Base-by-base conservation (phyloP, 495 filamentous ascomycete species). In the Penicillium herquei region DNA sequence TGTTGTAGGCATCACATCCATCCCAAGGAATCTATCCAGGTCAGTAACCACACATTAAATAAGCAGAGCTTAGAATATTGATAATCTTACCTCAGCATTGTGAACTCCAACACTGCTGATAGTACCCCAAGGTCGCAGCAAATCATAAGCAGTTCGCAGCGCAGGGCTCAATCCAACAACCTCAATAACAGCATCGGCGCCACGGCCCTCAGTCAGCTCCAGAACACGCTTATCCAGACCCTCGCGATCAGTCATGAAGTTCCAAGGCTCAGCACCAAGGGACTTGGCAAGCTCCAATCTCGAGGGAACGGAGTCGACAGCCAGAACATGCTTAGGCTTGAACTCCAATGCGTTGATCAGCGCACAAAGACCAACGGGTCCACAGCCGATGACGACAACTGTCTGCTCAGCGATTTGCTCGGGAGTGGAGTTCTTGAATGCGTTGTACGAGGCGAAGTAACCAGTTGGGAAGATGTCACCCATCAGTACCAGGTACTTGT, bases 61-160 rank as follows among this genome's bases (percentile, higher is more conserved):
- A 14, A 17, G 9, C 26, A 26, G 8, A 46, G 12, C 18, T 33
- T 21, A 39, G 7, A 1, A 54, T 12, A 13, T 39, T 21, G 10
- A 31, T 37, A 31, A 31, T 56, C 74, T 64, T 61, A 91, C 88
- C 77, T 92, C 90, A 18, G 79, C 88, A 70, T 96, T 96, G 63
- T 97, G 93, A 18, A 98, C 92, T 2, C 94, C 94, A 56, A 96
- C 91, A 62, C 88, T 92, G 54, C 84, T 88, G 54, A 98, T 92
- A 9, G 85, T 80, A 1, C 92, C 92, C 79, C 87, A 98, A 17
- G 94, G 92, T 49, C 94, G 81, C 39, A 98, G 58, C 39, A 96
- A 71, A 41, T 97, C 92, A 70, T 89, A 96, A 0, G 84, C 90
- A 52, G 90, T 91, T 67, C 80, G 84, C 66, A 97, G 70, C 14